Evolutionary conservation across 2,329 filamentous ascomycete genomes (phyloP).

Genomic region (Pleoardoris graminearum): DNA sequence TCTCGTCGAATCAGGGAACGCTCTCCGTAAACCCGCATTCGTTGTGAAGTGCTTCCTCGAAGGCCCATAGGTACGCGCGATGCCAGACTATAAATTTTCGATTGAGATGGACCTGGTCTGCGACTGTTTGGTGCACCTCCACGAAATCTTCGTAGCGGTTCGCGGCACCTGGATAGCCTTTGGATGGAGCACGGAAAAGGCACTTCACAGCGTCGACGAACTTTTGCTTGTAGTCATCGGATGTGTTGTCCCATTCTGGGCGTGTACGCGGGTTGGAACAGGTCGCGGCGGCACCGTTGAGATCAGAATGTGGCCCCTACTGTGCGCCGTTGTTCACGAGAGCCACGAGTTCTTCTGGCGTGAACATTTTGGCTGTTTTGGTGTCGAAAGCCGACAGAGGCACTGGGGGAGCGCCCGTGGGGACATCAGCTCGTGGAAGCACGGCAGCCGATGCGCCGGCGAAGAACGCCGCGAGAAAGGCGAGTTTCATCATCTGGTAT

Average conservation of each 20-base stretch:
- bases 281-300: constrained; percentile 9
- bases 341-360: not conserved
- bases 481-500: not conserved
- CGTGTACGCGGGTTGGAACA: constrained; percentile 36
- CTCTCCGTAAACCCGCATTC: constrained; percentile 49
- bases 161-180: constrained; percentile 30
- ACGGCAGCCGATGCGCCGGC: not conserved
- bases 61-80: constrained; percentile 48
- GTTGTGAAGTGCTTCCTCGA: constrained; percentile 47
- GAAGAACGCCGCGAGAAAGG: not conserved
- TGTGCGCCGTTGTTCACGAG: not conserved
- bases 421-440: not conserved
- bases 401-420: not conserved
- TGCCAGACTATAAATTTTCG: constrained; percentile 50
- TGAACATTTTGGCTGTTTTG: not conserved
- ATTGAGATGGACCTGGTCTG: constrained; percentile 39
- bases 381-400: constrained; percentile 4
- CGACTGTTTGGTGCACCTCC: constrained; percentile 38
- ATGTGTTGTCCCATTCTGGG: constrained; percentile 36
- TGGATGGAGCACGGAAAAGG: constrained; percentile 24
- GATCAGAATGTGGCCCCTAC: not conserved
- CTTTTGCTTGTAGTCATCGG: constrained; percentile 24
- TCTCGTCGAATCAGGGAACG: constrained; percentile 47
- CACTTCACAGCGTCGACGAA: constrained; percentile 37
- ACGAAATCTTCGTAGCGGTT: constrained; percentile 43